phyloP scores from a whole-genome alignment of 1,284 basidiomycete genomes.

The Cronartium quercuum region DNA sequence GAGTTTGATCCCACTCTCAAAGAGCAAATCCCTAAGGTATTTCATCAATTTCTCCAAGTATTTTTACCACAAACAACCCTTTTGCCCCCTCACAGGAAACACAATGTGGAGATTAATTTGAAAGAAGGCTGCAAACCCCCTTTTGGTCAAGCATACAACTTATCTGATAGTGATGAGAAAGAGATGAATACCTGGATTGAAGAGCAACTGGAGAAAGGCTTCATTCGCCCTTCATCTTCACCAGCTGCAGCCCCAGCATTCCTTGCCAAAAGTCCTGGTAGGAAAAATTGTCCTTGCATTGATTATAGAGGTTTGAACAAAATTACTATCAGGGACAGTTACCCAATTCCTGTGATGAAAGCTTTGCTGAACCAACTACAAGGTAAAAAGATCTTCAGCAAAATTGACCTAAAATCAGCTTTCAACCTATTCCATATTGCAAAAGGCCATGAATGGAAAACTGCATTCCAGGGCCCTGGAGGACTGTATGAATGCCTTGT shows the following conservation, averaged over 20 bases:
- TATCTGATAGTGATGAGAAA: background rate
- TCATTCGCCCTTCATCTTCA: constrained; percentile 1
- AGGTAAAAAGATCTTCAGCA: constrained; percentile 39
- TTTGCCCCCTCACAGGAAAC: constrained; percentile 3
- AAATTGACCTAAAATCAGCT: constrained; percentile 40
- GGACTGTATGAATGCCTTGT: constrained; percentile 39
- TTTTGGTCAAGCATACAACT: constrained; percentile 6
- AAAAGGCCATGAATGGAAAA: constrained; percentile 40
- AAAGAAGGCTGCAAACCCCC: constrained; percentile 3
- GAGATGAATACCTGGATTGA: background rate
- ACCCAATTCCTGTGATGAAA: constrained; percentile 2
- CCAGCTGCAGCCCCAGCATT: background rate
- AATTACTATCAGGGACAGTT: constrained; percentile 2
- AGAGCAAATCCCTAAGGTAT: background rate
- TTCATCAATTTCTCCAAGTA: background rate
- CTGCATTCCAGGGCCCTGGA: constrained; percentile 48
- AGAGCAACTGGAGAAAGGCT: constrained; percentile 10
- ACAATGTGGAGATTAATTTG: constrained; percentile 11
- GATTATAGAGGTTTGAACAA: constrained; percentile 16
- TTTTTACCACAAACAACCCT: background rate
- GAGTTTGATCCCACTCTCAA: background rate
- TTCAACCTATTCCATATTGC: constrained; percentile 41
- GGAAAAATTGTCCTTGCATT: background rate
- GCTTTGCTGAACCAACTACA: constrained; percentile 26
- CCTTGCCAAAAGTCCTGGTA: background rate